Conservation (phyloP, 257 asterid species). For the Plectranthus barbatus region DNA sequence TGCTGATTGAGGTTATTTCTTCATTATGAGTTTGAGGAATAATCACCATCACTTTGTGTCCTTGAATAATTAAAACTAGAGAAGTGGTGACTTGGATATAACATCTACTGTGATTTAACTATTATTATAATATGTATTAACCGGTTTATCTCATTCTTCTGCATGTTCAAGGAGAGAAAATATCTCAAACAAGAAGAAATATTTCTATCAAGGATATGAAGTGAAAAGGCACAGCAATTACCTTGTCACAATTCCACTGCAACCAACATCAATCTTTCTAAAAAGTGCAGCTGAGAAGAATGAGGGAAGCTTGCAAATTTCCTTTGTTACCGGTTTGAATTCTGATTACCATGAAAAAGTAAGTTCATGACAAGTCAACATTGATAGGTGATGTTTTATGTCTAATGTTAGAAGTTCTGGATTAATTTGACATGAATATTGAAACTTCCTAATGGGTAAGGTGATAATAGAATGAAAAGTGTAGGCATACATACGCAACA, state of each 20-base stretch:
- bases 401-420: not conserved
- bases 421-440: not conserved
- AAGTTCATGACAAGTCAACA: not conserved
- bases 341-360: conserved; percentile 42
- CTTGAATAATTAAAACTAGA: too few relatives aligned
- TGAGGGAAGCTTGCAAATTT: conserved; percentile 97
- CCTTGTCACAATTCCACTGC: conserved; percentile 81
- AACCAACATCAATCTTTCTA: conserved; percentile 61
- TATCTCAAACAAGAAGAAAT: not conserved
- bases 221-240: conserved; percentile 17
- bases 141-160: conserved; percentile 4
- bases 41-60: too few relatives aligned
- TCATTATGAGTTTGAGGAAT: too few relatives aligned
- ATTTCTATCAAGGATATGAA: conserved; percentile 1
- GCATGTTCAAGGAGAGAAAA: not conserved
- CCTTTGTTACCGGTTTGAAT: conserved; percentile 88
- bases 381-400: not conserved
- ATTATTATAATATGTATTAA: not conserved
- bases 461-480: conserved; percentile 2
- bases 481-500: not conserved
- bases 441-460: not conserved
- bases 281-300: conserved; percentile 86
- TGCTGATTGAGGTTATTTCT: too few relatives aligned
- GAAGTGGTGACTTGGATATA: too few relatives aligned
- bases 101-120: too few relatives aligned